These are phyloP conservation scores for Vitis cinerea DNA, from an alignment of 164 flowering plant genomes.

Conservation along the genomic window DNA sequence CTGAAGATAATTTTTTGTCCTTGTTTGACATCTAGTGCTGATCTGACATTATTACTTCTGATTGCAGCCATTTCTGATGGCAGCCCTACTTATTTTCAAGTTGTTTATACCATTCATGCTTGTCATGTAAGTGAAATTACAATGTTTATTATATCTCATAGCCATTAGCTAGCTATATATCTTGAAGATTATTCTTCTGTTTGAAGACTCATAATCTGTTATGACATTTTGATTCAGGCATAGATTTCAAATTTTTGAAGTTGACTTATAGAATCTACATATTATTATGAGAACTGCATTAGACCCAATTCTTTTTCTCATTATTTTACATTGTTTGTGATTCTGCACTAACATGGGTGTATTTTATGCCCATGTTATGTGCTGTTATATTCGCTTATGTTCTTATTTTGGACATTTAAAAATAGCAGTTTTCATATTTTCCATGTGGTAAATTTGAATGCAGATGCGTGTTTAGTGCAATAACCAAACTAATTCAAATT, in stretches of 20 bases:
- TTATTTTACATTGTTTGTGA: too few species aligned
- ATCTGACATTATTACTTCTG: constrained; percentile 21
- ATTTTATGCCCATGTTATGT: not conserved
- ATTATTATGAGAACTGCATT: not conserved
- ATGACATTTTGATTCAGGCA: not conserved
- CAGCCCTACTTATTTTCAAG: constrained; percentile 89
- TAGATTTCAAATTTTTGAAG: not conserved
- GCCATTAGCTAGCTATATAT: not conserved
- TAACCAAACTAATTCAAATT: constrained; percentile 68
- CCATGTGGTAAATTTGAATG: constrained; percentile 18
- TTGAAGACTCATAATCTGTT: too few species aligned
- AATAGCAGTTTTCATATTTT: not conserved
- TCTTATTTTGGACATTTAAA: not conserved
- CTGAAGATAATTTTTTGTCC: not conserved
- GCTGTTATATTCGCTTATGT: constrained; percentile 1
- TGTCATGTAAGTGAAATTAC: constrained; percentile 74
- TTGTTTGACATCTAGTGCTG: constrained; percentile 1
- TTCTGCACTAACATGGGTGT: not conserved
- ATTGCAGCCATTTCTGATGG: constrained; percentile 97
- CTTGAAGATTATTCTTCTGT: too few species aligned
- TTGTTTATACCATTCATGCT: constrained; percentile 93
- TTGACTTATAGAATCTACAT: not conserved
- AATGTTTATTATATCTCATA: not conserved
- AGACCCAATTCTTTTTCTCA: too few species aligned
- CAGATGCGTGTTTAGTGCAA: constrained; percentile 93